These are phyloP conservation scores for Auricularia sp. DNA, from an alignment of 768 basidiomycete genomes.

Conservation along the genomic window DNA sequence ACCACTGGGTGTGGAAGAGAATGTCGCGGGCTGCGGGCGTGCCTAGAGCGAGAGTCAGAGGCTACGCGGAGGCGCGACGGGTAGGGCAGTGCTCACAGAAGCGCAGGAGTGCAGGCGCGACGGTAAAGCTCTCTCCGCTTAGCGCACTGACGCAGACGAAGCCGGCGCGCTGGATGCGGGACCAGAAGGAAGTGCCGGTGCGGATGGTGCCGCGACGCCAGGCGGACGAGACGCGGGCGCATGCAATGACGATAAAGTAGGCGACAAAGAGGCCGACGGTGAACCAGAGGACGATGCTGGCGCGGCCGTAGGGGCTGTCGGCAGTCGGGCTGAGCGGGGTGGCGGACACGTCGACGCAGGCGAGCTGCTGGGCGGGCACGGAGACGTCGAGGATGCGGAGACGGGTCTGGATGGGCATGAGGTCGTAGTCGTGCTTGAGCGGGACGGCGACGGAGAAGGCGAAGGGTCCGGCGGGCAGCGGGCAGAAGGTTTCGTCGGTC, in stretches of 20 bases:
- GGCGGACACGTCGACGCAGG: conserved; percentile 70
- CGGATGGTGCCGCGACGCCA: conserved; percentile 50
- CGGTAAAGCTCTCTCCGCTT: conserved; percentile 81
- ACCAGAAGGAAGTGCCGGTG: conserved; percentile 34
- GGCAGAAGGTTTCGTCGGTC: conserved; percentile 48
- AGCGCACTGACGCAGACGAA: conserved; percentile 88
- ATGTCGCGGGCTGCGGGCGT: conserved; percentile 91
- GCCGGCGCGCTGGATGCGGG: conserved; percentile 70
- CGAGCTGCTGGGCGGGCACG: conserved; percentile 56
- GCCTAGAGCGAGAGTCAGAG: conserved; percentile 32
- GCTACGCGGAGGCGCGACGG: neutral
- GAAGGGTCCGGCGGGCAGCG: conserved; percentile 67
- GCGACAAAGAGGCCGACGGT: conserved; percentile 64
- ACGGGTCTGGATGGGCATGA: conserved; percentile 78
- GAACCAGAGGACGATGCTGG: conserved; percentile 59
- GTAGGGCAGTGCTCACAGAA: conserved; percentile 53
- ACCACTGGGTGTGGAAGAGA: conserved; percentile 90
- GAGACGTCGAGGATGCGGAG: conserved; percentile 81
- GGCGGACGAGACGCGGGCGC: conserved; percentile 73
- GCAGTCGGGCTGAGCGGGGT: conserved; percentile 64
- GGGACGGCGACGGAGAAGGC: conserved; percentile 66
- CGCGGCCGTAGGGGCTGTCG: conserved; percentile 53
- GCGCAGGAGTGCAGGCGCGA: conserved; percentile 76
- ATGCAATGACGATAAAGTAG: conserved; percentile 76
- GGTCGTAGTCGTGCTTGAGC: conserved; percentile 50